Conservation (phyloP, 306 rosid species). For the Prunus mongolica region DNA sequence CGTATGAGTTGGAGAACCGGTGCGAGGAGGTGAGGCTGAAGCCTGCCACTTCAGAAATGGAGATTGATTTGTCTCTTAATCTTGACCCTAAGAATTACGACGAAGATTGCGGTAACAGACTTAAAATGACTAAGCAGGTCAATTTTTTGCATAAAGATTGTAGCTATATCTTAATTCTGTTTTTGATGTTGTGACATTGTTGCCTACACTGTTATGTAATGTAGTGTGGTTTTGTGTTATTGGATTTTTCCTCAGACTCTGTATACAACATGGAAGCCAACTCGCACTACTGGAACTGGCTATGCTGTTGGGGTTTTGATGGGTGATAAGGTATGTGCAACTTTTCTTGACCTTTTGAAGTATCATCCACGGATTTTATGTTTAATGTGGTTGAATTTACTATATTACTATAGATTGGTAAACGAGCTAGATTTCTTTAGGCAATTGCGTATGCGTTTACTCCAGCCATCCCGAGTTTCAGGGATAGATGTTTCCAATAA, state of each 20-base stretch:
- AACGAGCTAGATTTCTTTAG: slow-evolving; percentile 6
- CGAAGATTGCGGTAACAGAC: slow-evolving; percentile 31
- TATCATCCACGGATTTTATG: slow-evolving; percentile 10
- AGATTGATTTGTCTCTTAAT: slow-evolving; percentile 67
- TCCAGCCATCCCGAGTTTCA: neutral
- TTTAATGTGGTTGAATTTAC: neutral
- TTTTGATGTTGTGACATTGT: neutral
- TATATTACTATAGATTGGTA: neutral
- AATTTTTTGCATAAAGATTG: neutral
- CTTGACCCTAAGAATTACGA: slow-evolving; percentile 54
- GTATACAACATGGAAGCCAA: slow-evolving; percentile 63
- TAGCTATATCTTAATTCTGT: neutral
- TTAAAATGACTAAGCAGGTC: slow-evolving; percentile 64
- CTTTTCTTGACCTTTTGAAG: slow-evolving; percentile 2
- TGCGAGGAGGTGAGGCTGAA: slow-evolving; percentile 87
- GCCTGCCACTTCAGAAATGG: slow-evolving; percentile 49
- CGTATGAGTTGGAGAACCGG: slow-evolving; percentile 67
- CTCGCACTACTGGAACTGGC: slow-evolving; percentile 35
- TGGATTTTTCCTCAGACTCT: slow-evolving; percentile 57
- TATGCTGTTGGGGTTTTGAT: slow-evolving; percentile 71
- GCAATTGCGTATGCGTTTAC: slow-evolving; percentile 13
- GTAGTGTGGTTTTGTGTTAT: neutral
- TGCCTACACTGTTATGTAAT: neutral
- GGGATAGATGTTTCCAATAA: neutral
- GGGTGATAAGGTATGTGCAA: slow-evolving; percentile 64